A percentile compares a stretch with the other conserved stretches of the same genome.
Evolutionary conservation across 2,329 filamentous ascomycete species (phyloP).

Genomic region (Fusarium secorum): DNA sequence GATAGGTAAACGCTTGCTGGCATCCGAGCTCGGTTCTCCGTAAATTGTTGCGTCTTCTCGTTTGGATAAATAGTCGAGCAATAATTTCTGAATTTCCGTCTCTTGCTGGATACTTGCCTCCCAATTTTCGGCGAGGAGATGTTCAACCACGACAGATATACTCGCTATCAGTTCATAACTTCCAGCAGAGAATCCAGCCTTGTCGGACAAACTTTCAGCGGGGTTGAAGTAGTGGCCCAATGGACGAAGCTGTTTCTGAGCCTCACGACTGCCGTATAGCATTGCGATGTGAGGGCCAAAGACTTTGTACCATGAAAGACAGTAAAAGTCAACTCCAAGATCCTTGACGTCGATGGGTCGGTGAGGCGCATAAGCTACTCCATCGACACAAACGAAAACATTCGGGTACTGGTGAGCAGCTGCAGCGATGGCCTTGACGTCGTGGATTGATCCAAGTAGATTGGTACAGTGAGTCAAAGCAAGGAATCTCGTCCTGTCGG

Average conservation of each 20-base stretch:
- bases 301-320: slow-evolving; percentile 85
- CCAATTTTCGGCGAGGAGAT: slow-evolving; percentile 64
- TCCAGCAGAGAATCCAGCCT: slow-evolving; percentile 72
- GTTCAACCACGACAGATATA: slow-evolving; percentile 68
- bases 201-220: slow-evolving; percentile 66
- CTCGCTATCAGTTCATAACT: slow-evolving; percentile 75
- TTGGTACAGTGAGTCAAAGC: slow-evolving; percentile 78
- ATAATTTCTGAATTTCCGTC: slow-evolving; percentile 61
- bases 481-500: slow-evolving; percentile 71
- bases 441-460: slow-evolving; percentile 75
- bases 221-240: slow-evolving; percentile 74
- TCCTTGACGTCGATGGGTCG: slow-evolving; percentile 71
- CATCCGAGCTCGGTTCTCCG: slow-evolving; percentile 61
- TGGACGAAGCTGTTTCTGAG: slow-evolving; percentile 63
- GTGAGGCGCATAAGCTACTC: slow-evolving; percentile 79
- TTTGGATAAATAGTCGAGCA: slow-evolving; percentile 66
- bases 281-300: slow-evolving; percentile 79
- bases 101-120: slow-evolving; percentile 65
- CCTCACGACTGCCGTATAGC: slow-evolving; percentile 69
- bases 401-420: slow-evolving; percentile 55
- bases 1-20: slow-evolving; percentile 65
- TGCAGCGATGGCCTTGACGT: slow-evolving; percentile 63
- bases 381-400: slow-evolving; percentile 76
- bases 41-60: slow-evolving; percentile 64
- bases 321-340: slow-evolving; percentile 77